Conservation (phyloP, 1,139 yeast genomes). For the Hansenula sp. region DNA sequence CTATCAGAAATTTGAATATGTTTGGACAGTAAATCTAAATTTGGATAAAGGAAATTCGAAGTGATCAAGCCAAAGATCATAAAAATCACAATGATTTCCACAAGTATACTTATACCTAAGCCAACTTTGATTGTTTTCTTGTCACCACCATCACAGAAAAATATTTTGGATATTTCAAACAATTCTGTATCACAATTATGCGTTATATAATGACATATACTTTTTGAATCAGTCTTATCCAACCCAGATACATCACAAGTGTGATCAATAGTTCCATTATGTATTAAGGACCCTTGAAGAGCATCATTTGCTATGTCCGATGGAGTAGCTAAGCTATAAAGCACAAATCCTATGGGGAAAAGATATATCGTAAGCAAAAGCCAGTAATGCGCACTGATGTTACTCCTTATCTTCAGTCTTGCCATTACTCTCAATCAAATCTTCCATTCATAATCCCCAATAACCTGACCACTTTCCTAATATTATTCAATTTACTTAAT, state of each 20-base stretch:
- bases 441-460: no score
- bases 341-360: no score
- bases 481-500: no score
- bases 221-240: neutral
- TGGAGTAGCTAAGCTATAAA: no score
- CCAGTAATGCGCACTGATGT: no score
- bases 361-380: no score
- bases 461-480: no score
- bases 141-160: slow-evolving; percentile 7
- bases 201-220: slow-evolving; percentile 7
- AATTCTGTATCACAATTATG: slow-evolving; percentile 5
- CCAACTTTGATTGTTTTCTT: neutral
- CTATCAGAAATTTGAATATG: slow-evolving; percentile 65
- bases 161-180: slow-evolving; percentile 5
- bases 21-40: slow-evolving; percentile 57
- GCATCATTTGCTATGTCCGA: no score
- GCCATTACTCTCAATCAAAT: no score
- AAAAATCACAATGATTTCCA: slow-evolving; percentile 36
- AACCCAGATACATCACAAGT: slow-evolving; percentile 3
- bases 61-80: slow-evolving; percentile 68
- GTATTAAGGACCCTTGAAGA: neutral
- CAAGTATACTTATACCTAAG: neutral
- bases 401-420: no score
- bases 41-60: slow-evolving; percentile 72
- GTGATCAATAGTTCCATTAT: neutral